Evolutionary conservation across 202 grass and related monocot genomes (phyloP), one percentile per base, ranked within the genome.

Genomic region (Setaria italica): DNA sequence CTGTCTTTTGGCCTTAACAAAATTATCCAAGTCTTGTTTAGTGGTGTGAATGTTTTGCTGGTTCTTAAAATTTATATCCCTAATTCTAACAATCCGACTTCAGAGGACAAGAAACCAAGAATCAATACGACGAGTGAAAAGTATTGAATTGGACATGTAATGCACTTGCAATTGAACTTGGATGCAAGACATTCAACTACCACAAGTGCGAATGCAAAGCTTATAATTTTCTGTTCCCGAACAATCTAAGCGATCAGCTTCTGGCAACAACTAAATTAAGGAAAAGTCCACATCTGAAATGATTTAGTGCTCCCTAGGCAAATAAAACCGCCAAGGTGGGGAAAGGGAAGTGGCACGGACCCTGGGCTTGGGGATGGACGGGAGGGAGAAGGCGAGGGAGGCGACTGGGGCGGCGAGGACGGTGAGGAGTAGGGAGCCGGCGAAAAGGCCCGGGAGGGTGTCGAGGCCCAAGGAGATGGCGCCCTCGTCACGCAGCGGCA

Each of bases 401-500:
- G 96, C 92, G 70, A 95, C 78, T 2, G 96, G 96, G 71, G 96
- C 93, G 29, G 93, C 93, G 70, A 99, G 58, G 19, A 99, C 56
- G 29, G 96, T 99, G 69, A 99, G 91, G 30, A 99, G 3, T 7
- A 95, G 96, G 72, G 96, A 99, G 47, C 93, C 96, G 9, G 85
- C 84, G 77, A 99, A 99, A 57, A 99, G 90, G 50, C 90, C 74
- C 14, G 93, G 93, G 47, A 95, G 86, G 81, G 88, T 89, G 55
- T 70, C 81, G 65, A 99, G 84, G 0, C 93, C 93, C 13, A 99
- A 88, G 46, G 95, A 99, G 75, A 99, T 95, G 30, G 91, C 91
- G 8, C 96, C 96, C 57, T 99, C 96, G 62, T 99, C 96, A 19
- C 90, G 88, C 59, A 99, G 88, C 29, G 96, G 96, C 79, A 98